Base-by-base conservation (phyloP, 352 stramenopile species). In the Peronospora destructor region DNA sequence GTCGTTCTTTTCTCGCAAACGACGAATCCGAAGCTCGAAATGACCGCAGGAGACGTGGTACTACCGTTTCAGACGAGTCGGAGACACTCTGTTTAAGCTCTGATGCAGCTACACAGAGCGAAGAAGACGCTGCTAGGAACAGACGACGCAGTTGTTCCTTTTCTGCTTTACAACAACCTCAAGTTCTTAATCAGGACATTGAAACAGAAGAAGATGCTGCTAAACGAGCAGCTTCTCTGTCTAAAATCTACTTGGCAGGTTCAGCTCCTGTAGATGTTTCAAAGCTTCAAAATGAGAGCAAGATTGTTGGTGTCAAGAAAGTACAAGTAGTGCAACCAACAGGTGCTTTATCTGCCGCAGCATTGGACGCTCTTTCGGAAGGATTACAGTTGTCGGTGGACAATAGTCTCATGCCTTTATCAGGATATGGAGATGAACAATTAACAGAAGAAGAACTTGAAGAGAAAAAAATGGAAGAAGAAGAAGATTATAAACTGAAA, bases 381-480 rank as follows among this genome's bases (percentile, higher is more conserved):
- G 82, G 82, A 0, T 49, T 93, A 23, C 79, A 91, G 51, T 48
- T 86, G 12, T 85, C 72, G 1, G 66, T 87, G n/a, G 78, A 89
- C 25, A 81, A 77, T 35, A 71, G 52, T 32, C 59, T 61, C 14
- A 69, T 74, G 59, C 53, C 61, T 4, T 17, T 42, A 8, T 40
- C 42, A 0, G 51, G 21, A 19, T 41, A 45, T 16, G 30, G 29
- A 21, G 53, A 46, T 7, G 52, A 55, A 32, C 66, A 83, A 30
- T 52, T 87, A 10, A 89, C 72, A 1, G 79, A 93, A 41, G 82
- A 85, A 47, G 69, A 93, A 43, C 46, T 91, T 19, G 82, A 90
- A 52, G 82, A 93, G 61, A 86, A 90, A 57, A 80, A 85, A 47
- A 91, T 93, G 82, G 82, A 86, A 48, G 82, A 91, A 47, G 82